These are phyloP conservation scores for Blepharisma undulans DNA, from an alignment of 169 alveolate genomes.

Conservation along the genomic window DNA sequence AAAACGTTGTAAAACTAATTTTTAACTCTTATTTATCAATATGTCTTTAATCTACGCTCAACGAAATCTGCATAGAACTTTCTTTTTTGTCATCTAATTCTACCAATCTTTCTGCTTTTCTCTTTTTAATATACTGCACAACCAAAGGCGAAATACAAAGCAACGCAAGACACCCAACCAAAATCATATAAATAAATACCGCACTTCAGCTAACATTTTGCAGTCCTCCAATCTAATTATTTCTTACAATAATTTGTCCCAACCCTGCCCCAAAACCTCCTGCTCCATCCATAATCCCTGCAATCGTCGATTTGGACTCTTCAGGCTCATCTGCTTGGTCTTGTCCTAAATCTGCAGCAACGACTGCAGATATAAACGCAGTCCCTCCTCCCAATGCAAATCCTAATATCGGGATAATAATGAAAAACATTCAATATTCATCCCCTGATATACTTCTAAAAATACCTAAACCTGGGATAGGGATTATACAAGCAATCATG, in stretches of 20 bases:
- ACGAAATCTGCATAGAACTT: background rate
- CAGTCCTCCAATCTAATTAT: background rate
- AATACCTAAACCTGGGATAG: background rate
- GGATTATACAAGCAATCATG: background rate
- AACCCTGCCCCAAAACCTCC: conserved; percentile 35
- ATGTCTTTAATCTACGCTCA: background rate
- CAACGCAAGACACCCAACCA: background rate
- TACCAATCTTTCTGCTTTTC: background rate
- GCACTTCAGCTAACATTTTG: conserved; percentile 3
- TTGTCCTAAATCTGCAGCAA: background rate
- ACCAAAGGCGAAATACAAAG: background rate
- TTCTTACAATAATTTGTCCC: background rate
- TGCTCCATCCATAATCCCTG: conserved; percentile 27
- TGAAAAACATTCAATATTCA: no score
- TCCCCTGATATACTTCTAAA: background rate
- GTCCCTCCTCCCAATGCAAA: background rate
- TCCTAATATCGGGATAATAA: background rate
- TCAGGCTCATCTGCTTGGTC: background rate
- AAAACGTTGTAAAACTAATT: background rate
- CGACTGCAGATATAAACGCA: background rate
- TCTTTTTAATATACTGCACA: background rate
- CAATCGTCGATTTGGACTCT: background rate
- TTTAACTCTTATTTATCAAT: background rate
- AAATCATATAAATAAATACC: conserved; percentile 8
- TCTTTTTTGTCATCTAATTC: background rate